phyloP scores from a whole-genome alignment of 257 asterid species.

The Solanum corneliomulleri region DNA sequence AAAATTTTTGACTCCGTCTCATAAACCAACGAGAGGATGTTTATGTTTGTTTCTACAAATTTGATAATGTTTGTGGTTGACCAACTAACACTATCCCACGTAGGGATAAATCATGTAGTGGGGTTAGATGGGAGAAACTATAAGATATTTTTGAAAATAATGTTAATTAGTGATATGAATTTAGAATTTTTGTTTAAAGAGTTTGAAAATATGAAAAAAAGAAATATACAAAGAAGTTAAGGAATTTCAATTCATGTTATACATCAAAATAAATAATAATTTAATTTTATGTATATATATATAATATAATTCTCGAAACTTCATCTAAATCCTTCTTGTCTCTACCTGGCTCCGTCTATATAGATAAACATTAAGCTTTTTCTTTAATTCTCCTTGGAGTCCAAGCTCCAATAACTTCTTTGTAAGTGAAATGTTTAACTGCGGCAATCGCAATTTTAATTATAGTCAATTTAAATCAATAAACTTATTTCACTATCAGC shows the following conservation, averaged over 20 bases:
- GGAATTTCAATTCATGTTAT: no score
- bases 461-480: no score
- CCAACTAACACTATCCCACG: neutral
- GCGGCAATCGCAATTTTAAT: fast-evolving
- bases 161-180: neutral
- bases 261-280: neutral
- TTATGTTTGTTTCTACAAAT: neutral
- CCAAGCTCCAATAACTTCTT: no score
- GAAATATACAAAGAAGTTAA: neutral
- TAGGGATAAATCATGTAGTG: neutral
- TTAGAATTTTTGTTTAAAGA: neutral
- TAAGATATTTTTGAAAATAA: neutral
- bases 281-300: neutral
- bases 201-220: neutral
- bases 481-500: fast-evolving
- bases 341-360: neutral
- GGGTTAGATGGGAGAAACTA: neutral
- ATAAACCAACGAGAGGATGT: neutral
- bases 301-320: neutral
- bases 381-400: neutral
- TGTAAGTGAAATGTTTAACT: no score
- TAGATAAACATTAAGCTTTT: neutral
- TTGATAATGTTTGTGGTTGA: neutral
- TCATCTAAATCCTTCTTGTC: neutral
- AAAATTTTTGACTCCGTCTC: no score